A percentile compares a stretch with the other conserved stretches of the same genome.
Evolutionary conservation across 371 early-diverging fungal genomes (phyloP).

Genomic region (Blakeslea trispora): DNA sequence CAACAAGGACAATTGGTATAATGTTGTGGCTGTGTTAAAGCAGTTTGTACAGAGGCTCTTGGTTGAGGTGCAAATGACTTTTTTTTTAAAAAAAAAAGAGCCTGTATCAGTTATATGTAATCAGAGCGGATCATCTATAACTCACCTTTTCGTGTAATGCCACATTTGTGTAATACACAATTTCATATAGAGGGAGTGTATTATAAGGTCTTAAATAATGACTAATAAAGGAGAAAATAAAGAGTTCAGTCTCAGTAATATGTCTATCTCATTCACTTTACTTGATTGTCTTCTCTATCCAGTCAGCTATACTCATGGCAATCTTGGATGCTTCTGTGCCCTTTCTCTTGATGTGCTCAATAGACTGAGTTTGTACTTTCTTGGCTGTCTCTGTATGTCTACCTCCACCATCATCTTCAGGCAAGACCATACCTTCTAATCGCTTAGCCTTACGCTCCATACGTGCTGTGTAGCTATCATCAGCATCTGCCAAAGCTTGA

Average conservation of each 20-base stretch:
- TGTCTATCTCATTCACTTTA: constrained; percentile 22
- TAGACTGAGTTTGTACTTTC: constrained; percentile 38
- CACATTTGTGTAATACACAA: constrained; percentile 72
- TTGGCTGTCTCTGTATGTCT: constrained; percentile 55
- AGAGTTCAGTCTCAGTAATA: not conserved
- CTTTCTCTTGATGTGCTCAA: constrained; percentile 36
- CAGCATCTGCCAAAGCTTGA: constrained; percentile 8
- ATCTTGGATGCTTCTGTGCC: constrained; percentile 44
- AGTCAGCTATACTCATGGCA: constrained; percentile 55
- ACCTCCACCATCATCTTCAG: constrained; percentile 27
- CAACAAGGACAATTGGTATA: constrained; percentile 84
- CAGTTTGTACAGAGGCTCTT: constrained; percentile 81
- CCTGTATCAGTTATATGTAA: no score
- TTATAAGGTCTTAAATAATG: constrained; percentile 57
- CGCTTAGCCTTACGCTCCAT: constrained; percentile 31
- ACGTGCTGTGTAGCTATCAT: constrained; percentile 9
- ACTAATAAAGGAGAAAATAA: constrained; percentile 23
- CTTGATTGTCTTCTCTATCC: constrained; percentile 39
- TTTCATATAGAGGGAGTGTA: constrained; percentile 64
- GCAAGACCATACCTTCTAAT: constrained; percentile 40
- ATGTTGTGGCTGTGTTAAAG: constrained; percentile 71
- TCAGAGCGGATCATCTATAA: not conserved
- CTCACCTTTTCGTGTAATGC: constrained; percentile 71
- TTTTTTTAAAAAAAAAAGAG: no score
- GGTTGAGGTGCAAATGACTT: constrained; percentile 85